A percentile compares a stretch with the other conserved stretches of the same genome.
Evolutionary conservation across 768 basidiomycete species (phyloP).

Genomic region (Favolaschia claudopus): DNA sequence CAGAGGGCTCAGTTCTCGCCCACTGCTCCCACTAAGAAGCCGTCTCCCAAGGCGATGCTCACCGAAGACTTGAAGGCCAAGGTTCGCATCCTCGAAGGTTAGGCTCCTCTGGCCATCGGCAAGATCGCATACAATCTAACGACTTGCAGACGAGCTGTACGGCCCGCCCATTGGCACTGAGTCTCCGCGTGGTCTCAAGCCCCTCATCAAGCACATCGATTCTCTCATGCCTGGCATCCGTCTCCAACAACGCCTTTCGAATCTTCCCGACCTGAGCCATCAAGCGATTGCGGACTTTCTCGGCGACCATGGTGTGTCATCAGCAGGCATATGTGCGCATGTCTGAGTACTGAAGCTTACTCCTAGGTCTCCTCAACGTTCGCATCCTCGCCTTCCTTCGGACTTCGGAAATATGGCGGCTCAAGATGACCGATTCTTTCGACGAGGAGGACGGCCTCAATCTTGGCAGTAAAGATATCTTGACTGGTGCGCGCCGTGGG

Average conservation of each 20-base stretch:
- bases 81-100: conserved; percentile 44
- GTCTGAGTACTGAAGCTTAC: too few relatives aligned
- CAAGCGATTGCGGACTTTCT: conserved; percentile 53
- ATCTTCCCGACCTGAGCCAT: conserved; percentile 40
- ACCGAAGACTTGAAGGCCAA: conserved; percentile 20
- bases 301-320: conserved; percentile 41
- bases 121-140: conserved; percentile 14
- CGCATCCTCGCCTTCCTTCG: conserved; percentile 54
- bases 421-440: conserved; percentile 57
- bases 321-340: too few relatives aligned
- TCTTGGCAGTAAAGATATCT: conserved; percentile 49
- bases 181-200: conserved; percentile 44
- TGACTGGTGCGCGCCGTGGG: conserved; percentile 45
- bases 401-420: conserved; percentile 49
- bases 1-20: conserved; percentile 19
- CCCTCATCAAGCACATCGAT: conserved; percentile 49
- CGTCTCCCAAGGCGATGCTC: conserved; percentile 13
- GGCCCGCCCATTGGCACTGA: conserved; percentile 51
- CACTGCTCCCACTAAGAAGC: conserved; percentile 9
- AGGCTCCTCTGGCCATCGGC: not conserved
- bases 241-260: conserved; percentile 49
- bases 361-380: conserved; percentile 55
- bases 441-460: conserved; percentile 58
- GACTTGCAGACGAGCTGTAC: conserved; percentile 48
- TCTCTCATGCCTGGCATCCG: conserved; percentile 55